phyloP scores from a whole-genome alignment of 768 basidiomycete species.

The Suillus alpinus region DNA sequence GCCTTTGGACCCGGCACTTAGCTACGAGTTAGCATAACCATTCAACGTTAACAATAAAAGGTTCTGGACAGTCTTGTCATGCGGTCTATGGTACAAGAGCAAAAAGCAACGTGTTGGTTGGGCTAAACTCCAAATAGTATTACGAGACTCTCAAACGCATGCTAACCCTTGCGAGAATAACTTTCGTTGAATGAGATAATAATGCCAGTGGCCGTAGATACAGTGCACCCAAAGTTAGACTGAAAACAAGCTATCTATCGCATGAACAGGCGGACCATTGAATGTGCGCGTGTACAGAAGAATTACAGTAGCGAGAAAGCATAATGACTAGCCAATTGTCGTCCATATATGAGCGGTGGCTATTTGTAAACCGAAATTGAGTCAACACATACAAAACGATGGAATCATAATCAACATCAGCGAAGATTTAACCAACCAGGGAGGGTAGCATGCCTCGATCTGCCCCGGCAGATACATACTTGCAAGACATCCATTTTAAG shows the following conservation, averaged over 20 bases:
- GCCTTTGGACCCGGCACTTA: neutral
- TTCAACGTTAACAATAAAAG: neutral
- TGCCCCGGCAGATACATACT: slow-evolving; percentile 1
- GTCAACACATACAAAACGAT: neutral
- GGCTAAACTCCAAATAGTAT: neutral
- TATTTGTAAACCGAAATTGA: slow-evolving; percentile 3
- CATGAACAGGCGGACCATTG: neutral
- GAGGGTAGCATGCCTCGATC: slow-evolving; percentile 1
- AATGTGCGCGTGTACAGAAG: neutral
- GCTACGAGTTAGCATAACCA: neutral
- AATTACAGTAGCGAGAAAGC: slow-evolving; percentile 3
- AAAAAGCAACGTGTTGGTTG: neutral
- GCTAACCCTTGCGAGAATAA: neutral
- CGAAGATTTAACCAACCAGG: slow-evolving; percentile 6
- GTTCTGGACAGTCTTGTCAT: neutral
- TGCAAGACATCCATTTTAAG: slow-evolving; percentile 3
- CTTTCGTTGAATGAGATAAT: neutral
- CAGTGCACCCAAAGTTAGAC: neutral
- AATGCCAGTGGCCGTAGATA: neutral
- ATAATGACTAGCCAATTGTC: slow-evolving; percentile 2
- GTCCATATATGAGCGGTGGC: slow-evolving; percentile 3
- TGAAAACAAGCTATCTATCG: neutral
- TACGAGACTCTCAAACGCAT: neutral
- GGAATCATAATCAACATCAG: slow-evolving; percentile 9
- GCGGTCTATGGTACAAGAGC: neutral